phyloP scores from a whole-genome alignment of 2,329 filamentous ascomycete species.

The Hymenoscyphus occultus region DNA sequence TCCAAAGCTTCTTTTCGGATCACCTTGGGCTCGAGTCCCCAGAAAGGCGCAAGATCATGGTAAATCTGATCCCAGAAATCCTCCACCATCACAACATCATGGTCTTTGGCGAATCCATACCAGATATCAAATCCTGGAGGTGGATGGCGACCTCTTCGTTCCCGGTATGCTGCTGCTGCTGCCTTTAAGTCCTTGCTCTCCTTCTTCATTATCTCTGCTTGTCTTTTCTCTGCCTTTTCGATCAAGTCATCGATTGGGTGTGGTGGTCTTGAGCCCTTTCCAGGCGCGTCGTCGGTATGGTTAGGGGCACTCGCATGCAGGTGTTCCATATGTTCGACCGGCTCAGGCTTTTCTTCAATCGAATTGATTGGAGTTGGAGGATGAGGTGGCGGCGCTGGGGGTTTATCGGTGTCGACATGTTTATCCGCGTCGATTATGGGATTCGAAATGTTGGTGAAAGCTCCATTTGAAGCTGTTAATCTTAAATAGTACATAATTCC shows the following conservation, averaged over 20 bases:
- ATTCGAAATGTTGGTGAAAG: not conserved
- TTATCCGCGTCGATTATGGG: not conserved
- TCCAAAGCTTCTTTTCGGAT: slow-evolving; percentile 48
- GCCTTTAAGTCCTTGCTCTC: slow-evolving; percentile 42
- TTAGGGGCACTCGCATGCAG: not conserved
- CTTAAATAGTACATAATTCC: slow-evolving; percentile 21
- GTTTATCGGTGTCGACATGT: not conserved
- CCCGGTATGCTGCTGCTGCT: slow-evolving; percentile 51
- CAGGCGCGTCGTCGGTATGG: not conserved
- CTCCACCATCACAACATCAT: slow-evolving; percentile 53
- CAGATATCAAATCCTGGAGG: slow-evolving; percentile 61
- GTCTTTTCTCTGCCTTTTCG: slow-evolving; percentile 39
- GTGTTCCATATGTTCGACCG: not conserved
- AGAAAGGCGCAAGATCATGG: slow-evolving; percentile 49
- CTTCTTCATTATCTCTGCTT: slow-evolving; percentile 40
- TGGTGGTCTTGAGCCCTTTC: not conserved
- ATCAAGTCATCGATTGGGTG: slow-evolving; percentile 48
- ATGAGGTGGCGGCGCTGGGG: not conserved
- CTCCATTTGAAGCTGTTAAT: slow-evolving; percentile 4
- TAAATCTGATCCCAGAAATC: slow-evolving; percentile 57
- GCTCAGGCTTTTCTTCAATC: not conserved
- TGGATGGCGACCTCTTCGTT: slow-evolving; percentile 55
- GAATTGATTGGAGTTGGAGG: not conserved
- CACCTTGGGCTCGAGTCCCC: slow-evolving; percentile 45
- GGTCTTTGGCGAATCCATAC: slow-evolving; percentile 52